phyloP scores from a whole-genome alignment of 2,329 filamentous ascomycete species.

The Fusarium torreyae region DNA sequence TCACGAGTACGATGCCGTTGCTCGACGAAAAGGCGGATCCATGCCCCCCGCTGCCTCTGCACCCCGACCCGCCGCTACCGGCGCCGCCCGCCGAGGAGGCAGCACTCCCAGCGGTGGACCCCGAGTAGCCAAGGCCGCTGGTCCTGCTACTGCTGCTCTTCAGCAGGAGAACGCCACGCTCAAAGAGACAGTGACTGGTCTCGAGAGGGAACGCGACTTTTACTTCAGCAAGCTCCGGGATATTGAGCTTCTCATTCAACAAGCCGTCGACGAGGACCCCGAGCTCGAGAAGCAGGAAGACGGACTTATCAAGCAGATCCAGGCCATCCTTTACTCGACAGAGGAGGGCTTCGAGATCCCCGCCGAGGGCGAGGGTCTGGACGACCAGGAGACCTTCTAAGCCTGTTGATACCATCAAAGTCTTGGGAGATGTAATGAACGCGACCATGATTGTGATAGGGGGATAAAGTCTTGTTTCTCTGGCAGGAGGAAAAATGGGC shows the following conservation, averaged over 20 bases:
- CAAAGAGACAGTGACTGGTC: slow-evolving; percentile 94
- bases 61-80: slow-evolving; percentile 64
- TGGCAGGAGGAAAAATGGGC: slow-evolving; percentile 42
- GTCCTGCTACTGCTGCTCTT: slow-evolving; percentile 78
- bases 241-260: slow-evolving; percentile 95
- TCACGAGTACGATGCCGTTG: slow-evolving; percentile 94
- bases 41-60: slow-evolving; percentile 68
- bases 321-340: slow-evolving; percentile 96
- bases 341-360: slow-evolving; percentile 95
- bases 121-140: slow-evolving; percentile 63
- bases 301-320: slow-evolving; percentile 93
- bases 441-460: slow-evolving; percentile 48
- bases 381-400: slow-evolving; percentile 87
- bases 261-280: slow-evolving; percentile 91
- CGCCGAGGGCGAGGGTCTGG: slow-evolving; percentile 78
- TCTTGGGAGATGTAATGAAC: slow-evolving; percentile 46
- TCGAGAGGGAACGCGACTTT: slow-evolving; percentile 97
- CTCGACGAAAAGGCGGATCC: slow-evolving; percentile 83
- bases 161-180: slow-evolving; percentile 88
- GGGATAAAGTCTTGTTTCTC: slow-evolving; percentile 31
- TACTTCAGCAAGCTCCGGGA: slow-evolving; percentile 99
- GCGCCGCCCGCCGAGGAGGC: slow-evolving; percentile 69
- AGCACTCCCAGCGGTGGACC: slow-evolving; percentile 73
- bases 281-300: slow-evolving; percentile 95
- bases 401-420: slow-evolving; percentile 22